Percentiles rank a stretch among this genome's conserved stretches.
Evolutionary conservation across 148 eudicot genomes (phyloP).

Genomic region (Oxyria digyna): DNA sequence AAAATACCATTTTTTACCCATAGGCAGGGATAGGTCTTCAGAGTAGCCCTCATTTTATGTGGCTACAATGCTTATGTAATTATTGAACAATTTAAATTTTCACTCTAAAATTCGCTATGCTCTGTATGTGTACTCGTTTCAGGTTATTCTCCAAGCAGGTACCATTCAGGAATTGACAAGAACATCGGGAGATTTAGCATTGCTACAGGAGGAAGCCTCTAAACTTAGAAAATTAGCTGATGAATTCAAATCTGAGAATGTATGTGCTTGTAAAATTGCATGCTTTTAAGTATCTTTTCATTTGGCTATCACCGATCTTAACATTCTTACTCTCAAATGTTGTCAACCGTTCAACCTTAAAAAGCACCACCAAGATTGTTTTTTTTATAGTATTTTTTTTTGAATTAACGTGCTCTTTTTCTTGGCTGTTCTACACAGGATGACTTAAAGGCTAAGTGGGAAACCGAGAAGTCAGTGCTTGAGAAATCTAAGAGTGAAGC

Average conservation of each 20-base stretch:
- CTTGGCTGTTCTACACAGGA: constrained; percentile 22
- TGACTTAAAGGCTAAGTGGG: constrained; percentile 65
- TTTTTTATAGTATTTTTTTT: background rate
- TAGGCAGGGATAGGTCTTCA: background rate
- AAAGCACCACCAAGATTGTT: background rate
- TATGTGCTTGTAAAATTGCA: constrained; percentile 12
- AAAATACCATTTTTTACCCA: background rate
- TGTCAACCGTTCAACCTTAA: background rate
- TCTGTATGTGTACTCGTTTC: constrained; percentile 1
- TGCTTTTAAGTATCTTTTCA: background rate
- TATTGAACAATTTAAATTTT: background rate
- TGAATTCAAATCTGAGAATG: constrained; percentile 58
- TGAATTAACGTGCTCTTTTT: background rate
- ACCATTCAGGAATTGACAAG: constrained; percentile 89
- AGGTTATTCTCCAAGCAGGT: constrained; percentile 86
- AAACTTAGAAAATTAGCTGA: constrained; percentile 45
- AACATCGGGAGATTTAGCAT: constrained; percentile 69
- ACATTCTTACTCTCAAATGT: background rate
- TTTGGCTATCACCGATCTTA: background rate
- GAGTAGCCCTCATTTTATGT: background rate
- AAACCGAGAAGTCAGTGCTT: constrained; percentile 39
- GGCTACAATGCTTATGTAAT: background rate
- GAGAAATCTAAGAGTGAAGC: constrained; percentile 56
- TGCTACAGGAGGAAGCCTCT: constrained; percentile 55
- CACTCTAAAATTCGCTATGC: background rate